Conservation (phyloP, 306 rosid genomes). For the Phaseolus lunatus region DNA sequence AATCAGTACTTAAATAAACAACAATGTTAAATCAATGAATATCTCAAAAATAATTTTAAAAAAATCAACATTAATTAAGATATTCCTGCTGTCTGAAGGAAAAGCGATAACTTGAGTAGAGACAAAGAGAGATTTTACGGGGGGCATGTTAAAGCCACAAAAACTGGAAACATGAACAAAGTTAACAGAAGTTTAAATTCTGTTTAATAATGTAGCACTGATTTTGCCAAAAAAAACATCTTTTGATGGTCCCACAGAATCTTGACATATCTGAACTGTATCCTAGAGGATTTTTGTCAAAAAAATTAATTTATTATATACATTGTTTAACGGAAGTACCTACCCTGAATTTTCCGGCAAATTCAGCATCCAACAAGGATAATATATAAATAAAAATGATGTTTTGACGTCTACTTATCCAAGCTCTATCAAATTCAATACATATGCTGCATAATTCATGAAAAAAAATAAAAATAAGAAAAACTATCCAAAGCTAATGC, state of each 20-base stretch:
- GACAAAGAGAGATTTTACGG: too few species aligned
- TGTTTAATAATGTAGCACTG: background rate
- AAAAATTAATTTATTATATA: background rate
- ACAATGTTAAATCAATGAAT: background rate
- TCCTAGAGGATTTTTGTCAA: background rate
- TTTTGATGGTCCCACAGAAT: conserved; percentile 2
- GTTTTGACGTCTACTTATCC: background rate
- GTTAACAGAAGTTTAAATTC: conserved; percentile 1
- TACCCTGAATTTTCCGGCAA: background rate
- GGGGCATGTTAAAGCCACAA: too few species aligned
- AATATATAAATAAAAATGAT: conserved; percentile 22
- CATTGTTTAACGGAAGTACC: conserved; percentile 7
- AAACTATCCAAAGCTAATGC: conserved; percentile 1
- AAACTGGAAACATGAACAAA: too few species aligned
- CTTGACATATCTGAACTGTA: conserved; percentile 14
- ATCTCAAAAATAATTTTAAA: conserved; percentile 17
- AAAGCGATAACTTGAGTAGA: too few species aligned
- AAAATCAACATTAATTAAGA: background rate
- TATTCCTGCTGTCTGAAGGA: conserved; percentile 17
- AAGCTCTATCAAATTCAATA: conserved; percentile 6
- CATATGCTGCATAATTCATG: background rate
- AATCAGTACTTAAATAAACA: conserved; percentile 29
- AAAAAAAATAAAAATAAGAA: conserved; percentile 25
- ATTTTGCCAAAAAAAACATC: background rate
- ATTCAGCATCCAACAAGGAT: conserved; percentile 6